Conservation (phyloP, 768 basidiomycete genomes). For the Leccinellum albellum region DNA sequence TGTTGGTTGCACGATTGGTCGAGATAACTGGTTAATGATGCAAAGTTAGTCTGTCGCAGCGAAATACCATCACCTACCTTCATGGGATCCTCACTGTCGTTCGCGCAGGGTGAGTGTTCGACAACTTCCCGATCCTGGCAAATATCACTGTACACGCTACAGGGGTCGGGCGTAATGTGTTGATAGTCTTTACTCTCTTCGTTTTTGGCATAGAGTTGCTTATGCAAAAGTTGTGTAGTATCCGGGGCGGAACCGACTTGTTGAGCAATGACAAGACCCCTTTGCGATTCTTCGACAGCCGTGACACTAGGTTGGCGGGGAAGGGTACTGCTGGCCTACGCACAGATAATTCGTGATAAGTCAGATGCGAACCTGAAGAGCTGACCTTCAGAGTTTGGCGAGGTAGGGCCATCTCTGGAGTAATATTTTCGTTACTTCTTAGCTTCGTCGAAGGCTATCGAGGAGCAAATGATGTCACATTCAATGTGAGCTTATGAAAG, state of each 20-base stretch:
- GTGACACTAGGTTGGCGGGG: constrained; percentile 9
- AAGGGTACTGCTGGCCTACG: constrained; percentile 2
- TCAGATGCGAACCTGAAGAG: constrained; percentile 1
- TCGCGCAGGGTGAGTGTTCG: constrained; percentile 2
- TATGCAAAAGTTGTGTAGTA: not conserved
- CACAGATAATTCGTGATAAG: not conserved
- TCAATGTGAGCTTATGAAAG: not conserved
- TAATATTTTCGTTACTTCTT: not conserved
- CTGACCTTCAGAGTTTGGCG: constrained; percentile 13
- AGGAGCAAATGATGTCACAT: not conserved
- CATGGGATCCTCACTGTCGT: not conserved
- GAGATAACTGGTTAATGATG: constrained; percentile 11
- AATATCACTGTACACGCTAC: not conserved
- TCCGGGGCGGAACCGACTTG: not conserved
- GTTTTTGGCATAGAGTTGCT: not conserved
- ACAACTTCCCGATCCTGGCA: not conserved
- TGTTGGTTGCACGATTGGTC: constrained; percentile 7
- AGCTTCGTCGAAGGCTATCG: constrained; percentile 1
- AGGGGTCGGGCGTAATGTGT: not conserved
- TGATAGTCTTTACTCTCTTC: not conserved
- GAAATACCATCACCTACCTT: constrained; percentile 9
- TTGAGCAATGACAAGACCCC: constrained; percentile 18
- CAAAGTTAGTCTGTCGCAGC: not conserved
- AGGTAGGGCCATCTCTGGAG: not conserved
- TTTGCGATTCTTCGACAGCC: constrained; percentile 32